Base-by-base conservation (phyloP, 2,329 filamentous ascomycete species). In the Amauroascus verrucosus region DNA sequence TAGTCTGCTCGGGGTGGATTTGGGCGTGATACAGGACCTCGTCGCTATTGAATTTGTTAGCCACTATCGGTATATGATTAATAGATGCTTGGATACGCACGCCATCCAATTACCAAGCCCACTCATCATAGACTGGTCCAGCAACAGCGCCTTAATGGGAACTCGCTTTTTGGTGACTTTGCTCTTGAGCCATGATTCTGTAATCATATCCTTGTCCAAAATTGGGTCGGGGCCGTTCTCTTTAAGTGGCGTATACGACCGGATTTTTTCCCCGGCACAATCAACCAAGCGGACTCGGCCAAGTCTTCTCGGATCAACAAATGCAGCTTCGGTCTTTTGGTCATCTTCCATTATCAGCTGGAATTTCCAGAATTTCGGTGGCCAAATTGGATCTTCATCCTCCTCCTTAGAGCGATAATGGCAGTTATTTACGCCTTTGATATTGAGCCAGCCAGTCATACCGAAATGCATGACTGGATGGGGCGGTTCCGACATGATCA, bases 71-170 rank as follows among this genome's bases (percentile, higher is more conserved):
- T 13, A n/a, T n/a, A 26, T 48, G 32, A 33, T 37, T 7, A 14
- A 6, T 8, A 38, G 24, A 24, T 7, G 26, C 11, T 24, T 33
- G 30, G 48, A 28, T 51, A 50, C 75, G 59, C 68, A 80, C 71
- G 85, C 89, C 51, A 98, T 91, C 91, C 91, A 98, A 65, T 97
- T 97, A 0, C 93, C 93, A 57, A 98, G 87, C 6, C 93, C 93
- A 63, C 86, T 93, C 57, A 97, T 86, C 65, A 86, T 86, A 16
- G 82, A 78, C 69, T 98, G 93, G 65, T 97, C 88, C 2, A 97
- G 76, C 11, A 98, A 73, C 18, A 96, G 75, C 0, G 89, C 87
- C 67, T 97, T 97, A 59, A 97, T 79, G 0, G 91, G 90, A 0
- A 96, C 86, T 62, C 81, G 87, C 52, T 91, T 89, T 54, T 77